Base-by-base conservation (phyloP, 805 yeast species). In the Jamesozyma piceae region DNA sequence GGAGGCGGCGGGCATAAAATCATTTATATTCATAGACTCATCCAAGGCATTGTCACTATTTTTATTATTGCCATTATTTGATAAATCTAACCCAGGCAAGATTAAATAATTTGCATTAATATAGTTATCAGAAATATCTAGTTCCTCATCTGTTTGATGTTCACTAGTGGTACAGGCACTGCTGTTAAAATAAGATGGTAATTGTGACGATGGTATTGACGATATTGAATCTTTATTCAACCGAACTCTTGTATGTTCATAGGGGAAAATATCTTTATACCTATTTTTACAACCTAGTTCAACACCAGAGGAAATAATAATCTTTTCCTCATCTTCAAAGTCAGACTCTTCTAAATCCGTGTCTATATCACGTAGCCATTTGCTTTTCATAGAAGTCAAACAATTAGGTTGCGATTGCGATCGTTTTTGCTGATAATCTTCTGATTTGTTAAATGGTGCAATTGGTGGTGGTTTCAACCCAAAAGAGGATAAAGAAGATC, bases 231-330 rank as follows among this genome's bases (percentile, higher is more conserved):
- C 35, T 38, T 57, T 50, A 42, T 62, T 60, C 37, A 85, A 65
- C 45, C 74, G 75, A 11, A 90, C 96, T 44, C 96, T 69, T 3
- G 94, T 75, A 54, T 84, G 90, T 56, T 85, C 94, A 62, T 76
- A 89, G 3, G 95, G 88, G 54, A 83, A 81, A 35, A 89, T 84
- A 59, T 89, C 95, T 53, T 84, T 82, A 67, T 89, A 89, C 46
- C 97, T 66, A 61, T 89, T 87, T 55, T 88, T 88, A 41, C 72
- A 62, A 21, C 94, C 90, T 35, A 78, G 70, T 60, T 87, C 95
- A 34, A 88, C 78, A 5, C 95, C 96, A 4, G 82, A 76, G 29
- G 80, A 75, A 27, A 84, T 73, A 24, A 68, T 57, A 19, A 78
- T 43, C 26, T 42, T 43, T 14, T 51, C 53, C 27, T 51, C 54